Base-by-base conservation (phyloP, 2,329 filamentous ascomycete genomes). In the Colletotrichum caudatum region DNA sequence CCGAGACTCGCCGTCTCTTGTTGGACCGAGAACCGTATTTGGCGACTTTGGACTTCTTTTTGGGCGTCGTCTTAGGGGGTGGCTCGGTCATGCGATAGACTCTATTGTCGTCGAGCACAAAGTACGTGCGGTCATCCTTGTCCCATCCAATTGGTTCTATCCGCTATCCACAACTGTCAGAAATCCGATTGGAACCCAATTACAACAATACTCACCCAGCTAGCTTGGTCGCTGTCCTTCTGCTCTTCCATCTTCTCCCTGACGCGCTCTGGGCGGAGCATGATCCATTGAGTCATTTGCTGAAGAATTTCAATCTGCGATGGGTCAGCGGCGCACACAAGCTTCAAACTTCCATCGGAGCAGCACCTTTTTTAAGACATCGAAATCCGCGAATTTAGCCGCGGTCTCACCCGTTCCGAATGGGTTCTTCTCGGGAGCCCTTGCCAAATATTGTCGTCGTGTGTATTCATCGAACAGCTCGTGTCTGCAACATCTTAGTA, bases 381-480 rank as follows among this genome's bases (percentile, higher is more conserved):
- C 93, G 66, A 99, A 93, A 57, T 94, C 90, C 74, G 89, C 84
- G 78, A 99, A 99, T 64, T 88, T 92, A 44, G 85, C 86, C 1
- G 94, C 91, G 6, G 86, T 83, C 76, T 96, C 94, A 3, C 91
- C 92, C 33, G 89, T 86, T 58, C 95, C 95, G 77, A 97, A 98
- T 0, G 95, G 95, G 78, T 98, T 98, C 66, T 88, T 88, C 14
- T 89, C 81, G 3, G 94, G 92, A 2, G 92, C 91, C 82, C 94
- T 97, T n/a, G 91, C 88, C 64, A 92, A 82, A 80, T 94, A 99
- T 81, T 98, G 95, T 71, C 94, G 92, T 76, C 94, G 91, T 44
- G 94, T 92, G 79, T 98, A 97, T 78, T 98, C 94, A 79, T 98
- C 94, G 76, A 98, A 97, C 60, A 96, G 91, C 4, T 97, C 94